Evolutionary conservation across 2,329 filamentous ascomycete species (phyloP), one percentile per base, ranked within the genome.

Genomic region (Nemania sp.): DNA sequence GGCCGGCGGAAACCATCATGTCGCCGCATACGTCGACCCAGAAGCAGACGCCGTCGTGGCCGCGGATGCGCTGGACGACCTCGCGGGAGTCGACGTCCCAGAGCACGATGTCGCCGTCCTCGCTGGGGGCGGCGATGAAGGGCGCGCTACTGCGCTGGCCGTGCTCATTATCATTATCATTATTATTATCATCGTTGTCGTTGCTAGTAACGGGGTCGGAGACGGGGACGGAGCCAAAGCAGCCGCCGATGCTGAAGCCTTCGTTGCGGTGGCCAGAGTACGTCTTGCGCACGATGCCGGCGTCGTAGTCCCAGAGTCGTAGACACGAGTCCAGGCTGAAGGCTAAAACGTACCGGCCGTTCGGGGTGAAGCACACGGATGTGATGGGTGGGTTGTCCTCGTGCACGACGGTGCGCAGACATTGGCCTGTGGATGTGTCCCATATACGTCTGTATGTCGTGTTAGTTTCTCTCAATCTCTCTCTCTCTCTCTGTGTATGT

Each of bases 361-460:
- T 99, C 3, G 94, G 93, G 5, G 89, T 89, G 75, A 99, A 99
- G 68, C 88, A 88, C 36, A 97, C 94, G 26, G 88, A 89, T 1
- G 90, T 89, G 6, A 97, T 92, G 14, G 90, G 86, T 0, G 91
- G 90, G 68, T 96, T 96, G 70, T 97, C 94, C 75, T 97, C 94
- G 75, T 97, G 91, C 12, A 99, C 91, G 2, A 99, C 81, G 0
- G 94, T 99, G 46, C 92, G 88, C 23, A 99, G 80, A 72, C 94
- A 99, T 71, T 99, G 94, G 2, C 94, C 94, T 2, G 93, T 97
- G 15, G 86, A 86, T 0, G 93, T 95, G 68, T 99, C 94, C 94
- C 94, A 99, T 58, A 99, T 88, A 52, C 94, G 88, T 61, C 84
- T 88, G 55, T n/a, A n/a, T n/a, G n/a, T n/a, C n/a, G n/a, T n/a